A percentile compares a stretch with the other conserved stretches of the same genome.
phyloP scores from a whole-genome alignment of 352 stramenopile species.

The Globisporangium polare region DNA sequence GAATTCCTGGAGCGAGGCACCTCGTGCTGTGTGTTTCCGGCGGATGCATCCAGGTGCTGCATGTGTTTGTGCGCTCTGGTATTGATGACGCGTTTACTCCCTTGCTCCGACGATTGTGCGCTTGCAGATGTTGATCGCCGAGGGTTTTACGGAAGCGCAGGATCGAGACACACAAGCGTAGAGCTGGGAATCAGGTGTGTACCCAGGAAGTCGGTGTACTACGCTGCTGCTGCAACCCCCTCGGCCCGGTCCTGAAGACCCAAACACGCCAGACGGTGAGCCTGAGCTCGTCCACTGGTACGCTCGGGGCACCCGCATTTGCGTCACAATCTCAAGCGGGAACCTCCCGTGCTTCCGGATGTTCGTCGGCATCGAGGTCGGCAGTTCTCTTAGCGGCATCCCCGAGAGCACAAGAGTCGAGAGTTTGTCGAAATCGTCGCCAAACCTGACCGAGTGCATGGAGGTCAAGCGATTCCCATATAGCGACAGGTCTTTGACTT shows the following conservation, averaged over 20 bases:
- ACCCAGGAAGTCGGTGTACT: neutral
- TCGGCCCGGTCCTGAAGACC: neutral
- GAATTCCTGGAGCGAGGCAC: too few species aligned
- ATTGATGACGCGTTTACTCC: neutral
- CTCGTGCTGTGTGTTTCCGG: neutral
- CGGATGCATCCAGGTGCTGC: neutral
- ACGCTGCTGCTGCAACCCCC: neutral
- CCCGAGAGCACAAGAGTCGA: neutral
- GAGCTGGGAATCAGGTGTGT: too few species aligned
- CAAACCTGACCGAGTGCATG: neutral
- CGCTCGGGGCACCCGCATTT: neutral
- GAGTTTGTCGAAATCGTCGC: neutral
- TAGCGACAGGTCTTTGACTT: constrained; percentile 3
- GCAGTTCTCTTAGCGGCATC: constrained; percentile 7
- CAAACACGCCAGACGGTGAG: neutral
- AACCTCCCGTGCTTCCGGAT: neutral
- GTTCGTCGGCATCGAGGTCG: neutral
- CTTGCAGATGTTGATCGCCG: too few species aligned
- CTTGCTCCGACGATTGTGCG: too few species aligned
- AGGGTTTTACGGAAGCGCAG: too few species aligned
- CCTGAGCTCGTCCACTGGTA: too few species aligned
- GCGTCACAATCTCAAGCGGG: constrained; percentile 1
- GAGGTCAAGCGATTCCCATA: neutral
- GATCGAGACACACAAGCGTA: too few species aligned
- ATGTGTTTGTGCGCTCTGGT: neutral